Evolutionary conservation across 2,329 filamentous ascomycete species (phyloP).

Genomic region (Rhynchosporium agropyri): DNA sequence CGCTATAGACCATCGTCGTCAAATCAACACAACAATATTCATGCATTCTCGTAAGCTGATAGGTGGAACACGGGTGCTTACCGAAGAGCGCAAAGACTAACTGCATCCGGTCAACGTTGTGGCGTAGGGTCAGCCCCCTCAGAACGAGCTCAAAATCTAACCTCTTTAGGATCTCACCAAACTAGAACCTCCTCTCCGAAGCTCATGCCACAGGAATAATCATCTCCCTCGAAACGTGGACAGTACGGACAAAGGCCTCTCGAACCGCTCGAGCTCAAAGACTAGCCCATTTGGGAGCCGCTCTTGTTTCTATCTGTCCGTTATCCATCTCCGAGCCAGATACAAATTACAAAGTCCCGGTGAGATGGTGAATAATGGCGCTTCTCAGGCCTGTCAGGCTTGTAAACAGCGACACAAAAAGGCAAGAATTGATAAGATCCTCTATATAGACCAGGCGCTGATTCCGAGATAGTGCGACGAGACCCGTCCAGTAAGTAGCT

Average conservation of each 20-base stretch:
- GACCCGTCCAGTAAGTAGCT: constrained; percentile 1
- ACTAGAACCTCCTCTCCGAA: background rate
- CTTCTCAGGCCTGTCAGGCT: constrained; percentile 8
- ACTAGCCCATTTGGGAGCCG: background rate
- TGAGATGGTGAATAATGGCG: constrained; percentile 12
- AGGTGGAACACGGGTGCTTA: background rate
- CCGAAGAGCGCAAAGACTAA: constrained; percentile 6
- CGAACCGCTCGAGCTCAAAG: constrained; percentile 6
- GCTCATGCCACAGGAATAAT: background rate
- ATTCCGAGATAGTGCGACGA: constrained; percentile 9
- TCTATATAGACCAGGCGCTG: background rate
- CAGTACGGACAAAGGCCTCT: background rate
- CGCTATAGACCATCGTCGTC: background rate
- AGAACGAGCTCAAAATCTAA: constrained; percentile 3
- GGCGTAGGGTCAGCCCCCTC: background rate
- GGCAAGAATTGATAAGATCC: background rate
- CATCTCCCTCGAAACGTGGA: no score
- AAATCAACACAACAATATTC: background rate
- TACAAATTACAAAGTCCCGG: background rate
- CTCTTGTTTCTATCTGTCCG: background rate
- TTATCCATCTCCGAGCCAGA: background rate
- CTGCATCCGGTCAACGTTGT: background rate
- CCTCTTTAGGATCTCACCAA: background rate
- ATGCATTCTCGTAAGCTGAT: constrained; percentile 1
- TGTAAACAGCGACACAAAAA: constrained; percentile 14